These are phyloP conservation scores for Podospora tetraspora DNA, from an alignment of 495 filamentous ascomycete genomes.

Conservation along the genomic window DNA sequence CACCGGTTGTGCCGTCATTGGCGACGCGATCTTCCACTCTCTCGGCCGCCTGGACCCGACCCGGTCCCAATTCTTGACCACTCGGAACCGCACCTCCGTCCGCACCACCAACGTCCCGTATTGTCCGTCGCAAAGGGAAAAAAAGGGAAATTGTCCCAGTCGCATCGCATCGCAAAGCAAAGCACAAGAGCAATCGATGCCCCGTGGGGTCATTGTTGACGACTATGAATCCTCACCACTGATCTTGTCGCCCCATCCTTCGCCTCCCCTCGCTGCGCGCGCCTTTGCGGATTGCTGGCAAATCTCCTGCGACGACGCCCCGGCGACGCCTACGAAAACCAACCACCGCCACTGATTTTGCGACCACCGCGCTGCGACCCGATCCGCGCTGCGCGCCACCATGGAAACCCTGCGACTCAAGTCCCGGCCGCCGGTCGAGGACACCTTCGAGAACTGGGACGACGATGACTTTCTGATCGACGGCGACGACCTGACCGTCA, in stretches of 20 bases:
- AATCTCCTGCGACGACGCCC: conserved; percentile 11
- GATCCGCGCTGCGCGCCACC: conserved; percentile 7
- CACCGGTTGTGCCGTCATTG: conserved; percentile 1
- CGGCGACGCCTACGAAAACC: not conserved
- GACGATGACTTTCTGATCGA: conserved; percentile 77
- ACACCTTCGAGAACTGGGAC: conserved; percentile 79
- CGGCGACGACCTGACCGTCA: conserved; percentile 63
- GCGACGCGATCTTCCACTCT: conserved; percentile 7
- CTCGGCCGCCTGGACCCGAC: conserved; percentile 5
- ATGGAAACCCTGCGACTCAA: conserved; percentile 59
- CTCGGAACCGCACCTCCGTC: conserved; percentile 16
- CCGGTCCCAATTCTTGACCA: conserved; percentile 15
- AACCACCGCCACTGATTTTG: not conserved
- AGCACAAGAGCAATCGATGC: conserved; percentile 9
- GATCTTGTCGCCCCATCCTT: conserved; percentile 22
- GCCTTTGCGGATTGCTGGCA: not conserved
- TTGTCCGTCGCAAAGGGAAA: conserved; percentile 1
- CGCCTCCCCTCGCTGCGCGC: conserved; percentile 19
- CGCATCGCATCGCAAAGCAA: not conserved
- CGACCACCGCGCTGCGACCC: not conserved
- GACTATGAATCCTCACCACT: conserved; percentile 37
- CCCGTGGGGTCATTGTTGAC: conserved; percentile 21
- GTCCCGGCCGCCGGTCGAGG: conserved; percentile 49
- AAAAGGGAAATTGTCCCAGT: conserved; percentile 1
- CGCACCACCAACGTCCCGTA: not conserved